A percentile compares a stretch with the other conserved stretches of the same genome.
These are phyloP conservation scores for Lunasporangiospora selenospora DNA, from an alignment of 192 early-diverging fungal genomes.

Conservation along the genomic window DNA sequence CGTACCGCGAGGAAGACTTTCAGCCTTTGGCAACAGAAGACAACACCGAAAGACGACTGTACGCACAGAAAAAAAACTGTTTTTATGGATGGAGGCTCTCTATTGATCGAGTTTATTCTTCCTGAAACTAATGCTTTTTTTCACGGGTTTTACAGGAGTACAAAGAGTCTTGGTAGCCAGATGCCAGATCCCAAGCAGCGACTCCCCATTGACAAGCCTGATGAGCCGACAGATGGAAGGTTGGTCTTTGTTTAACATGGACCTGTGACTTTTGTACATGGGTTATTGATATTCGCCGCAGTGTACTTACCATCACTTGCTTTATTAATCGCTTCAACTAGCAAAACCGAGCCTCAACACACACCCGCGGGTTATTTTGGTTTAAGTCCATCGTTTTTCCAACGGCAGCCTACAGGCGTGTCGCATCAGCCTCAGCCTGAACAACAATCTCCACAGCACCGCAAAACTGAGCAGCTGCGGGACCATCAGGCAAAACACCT, in stretches of 20 bases:
- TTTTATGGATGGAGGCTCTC: not conserved
- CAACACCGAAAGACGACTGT: not conserved
- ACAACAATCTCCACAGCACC: not conserved
- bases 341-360: too few species aligned
- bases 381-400: not conserved
- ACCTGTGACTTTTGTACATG: too few species aligned
- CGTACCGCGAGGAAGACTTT: slow-evolving; percentile 26
- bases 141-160: too few species aligned
- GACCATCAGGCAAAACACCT: not conserved
- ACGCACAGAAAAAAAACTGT: too few species aligned
- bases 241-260: too few species aligned
- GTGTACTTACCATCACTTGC: not conserved
- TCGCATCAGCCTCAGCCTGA: not conserved
- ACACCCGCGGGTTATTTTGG: not conserved
- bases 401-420: not conserved
- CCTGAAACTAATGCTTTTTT: too few species aligned
- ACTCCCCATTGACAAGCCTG: too few species aligned
- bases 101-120: not conserved
- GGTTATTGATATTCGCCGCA: too few species aligned
- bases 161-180: not conserved
- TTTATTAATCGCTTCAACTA: not conserved
- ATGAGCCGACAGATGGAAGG: too few species aligned
- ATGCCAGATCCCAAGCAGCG: not conserved
- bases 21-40: slow-evolving; percentile 1
- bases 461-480: not conserved